Evolutionary conservation across 768 basidiomycete species (phyloP), one percentile per base, ranked within the genome.

Genomic region (Rhizopogon salebrosus): DNA sequence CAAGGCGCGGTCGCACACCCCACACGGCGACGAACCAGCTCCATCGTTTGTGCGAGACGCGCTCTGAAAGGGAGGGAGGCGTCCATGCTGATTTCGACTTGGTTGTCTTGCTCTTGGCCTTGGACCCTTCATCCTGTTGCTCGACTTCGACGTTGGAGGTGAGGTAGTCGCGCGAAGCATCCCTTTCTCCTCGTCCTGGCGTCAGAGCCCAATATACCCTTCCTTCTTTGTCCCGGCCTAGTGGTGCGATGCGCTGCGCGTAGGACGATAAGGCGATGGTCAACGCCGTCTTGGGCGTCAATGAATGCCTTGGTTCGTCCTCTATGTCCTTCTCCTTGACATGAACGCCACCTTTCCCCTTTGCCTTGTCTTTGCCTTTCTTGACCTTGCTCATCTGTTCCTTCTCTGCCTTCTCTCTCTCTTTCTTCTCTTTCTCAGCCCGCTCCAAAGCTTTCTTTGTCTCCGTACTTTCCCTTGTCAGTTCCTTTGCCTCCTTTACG

Each of bases 21-120:
- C 82, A 87, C 1, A 89, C 85, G 4, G 79, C 82, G n/a, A 92
- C 60, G 63, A 88, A 86, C 85, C 85, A 89, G 1, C 81, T 74
- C 89, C 89, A 92, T 29, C 79, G 75, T 53, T 65, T 76, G 64
- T 85, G 66, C 31, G 72, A 67, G 20, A 65, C 63, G n/a, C 82
- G 71, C n/a, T 83, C 80, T 13, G 80, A 79, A 27, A 70, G 66
- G 7, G 73, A 74, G 27, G 66, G 69, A 26, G 65, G 71, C 60
- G 70, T 77, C 60, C 65, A 77, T 55, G 49, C 67, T 52, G 60
- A 75, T 75, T 52, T 65, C 49, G 54, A 59, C 42, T 48, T 69
- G 55, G 53, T 60, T 60, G 62, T 74, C 41, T 67, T 67, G 39
- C 55, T 52, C 46, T 55, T 68, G 49, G 57, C 68, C 48, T 57